Conservation (phyloP, 2,329 filamentous ascomycete genomes). For the Pochonia chlamydosporia region DNA sequence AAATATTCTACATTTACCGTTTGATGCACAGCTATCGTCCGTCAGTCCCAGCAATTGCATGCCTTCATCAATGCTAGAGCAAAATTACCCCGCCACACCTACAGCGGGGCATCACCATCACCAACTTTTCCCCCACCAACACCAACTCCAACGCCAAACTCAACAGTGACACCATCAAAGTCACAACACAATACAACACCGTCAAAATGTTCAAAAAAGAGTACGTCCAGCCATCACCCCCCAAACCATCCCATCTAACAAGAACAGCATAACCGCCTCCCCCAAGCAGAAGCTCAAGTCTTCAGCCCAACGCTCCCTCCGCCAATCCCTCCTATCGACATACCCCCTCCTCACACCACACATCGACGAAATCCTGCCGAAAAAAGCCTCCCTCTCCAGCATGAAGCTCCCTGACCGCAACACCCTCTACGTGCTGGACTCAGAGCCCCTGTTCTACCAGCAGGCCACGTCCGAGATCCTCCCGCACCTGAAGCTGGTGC, state of each 20-base stretch:
- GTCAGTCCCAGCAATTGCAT: too few relatives aligned
- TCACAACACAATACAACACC: constrained; percentile 6
- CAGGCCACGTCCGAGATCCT: constrained; percentile 70
- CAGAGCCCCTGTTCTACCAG: constrained; percentile 85
- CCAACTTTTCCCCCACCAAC: constrained; percentile 10
- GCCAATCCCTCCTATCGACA: constrained; percentile 72
- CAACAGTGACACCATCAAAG: background rate
- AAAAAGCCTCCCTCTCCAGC: constrained; percentile 84
- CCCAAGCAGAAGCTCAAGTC: constrained; percentile 97
- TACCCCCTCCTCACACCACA: constrained; percentile 81
- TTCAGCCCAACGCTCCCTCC: constrained; percentile 82
- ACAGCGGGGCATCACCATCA: constrained; percentile 9
- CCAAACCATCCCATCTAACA: background rate
- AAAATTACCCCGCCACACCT: constrained; percentile 21
- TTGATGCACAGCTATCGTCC: too few relatives aligned
- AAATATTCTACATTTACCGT: too few relatives aligned
- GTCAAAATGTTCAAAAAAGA: constrained; percentile 88
- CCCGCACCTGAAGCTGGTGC: constrained; percentile 83
- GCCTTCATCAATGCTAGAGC: too few relatives aligned
- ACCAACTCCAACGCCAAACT: background rate
- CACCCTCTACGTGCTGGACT: constrained; percentile 78
- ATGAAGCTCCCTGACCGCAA: constrained; percentile 91
- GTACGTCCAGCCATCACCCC: constrained; percentile 35
- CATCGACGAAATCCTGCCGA: constrained; percentile 92
- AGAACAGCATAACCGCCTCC: constrained; percentile 61